Evolutionary conservation across 371 early-diverging fungal genomes (phyloP).

Genomic region (Batrachochytrium dendrobatidis): DNA sequence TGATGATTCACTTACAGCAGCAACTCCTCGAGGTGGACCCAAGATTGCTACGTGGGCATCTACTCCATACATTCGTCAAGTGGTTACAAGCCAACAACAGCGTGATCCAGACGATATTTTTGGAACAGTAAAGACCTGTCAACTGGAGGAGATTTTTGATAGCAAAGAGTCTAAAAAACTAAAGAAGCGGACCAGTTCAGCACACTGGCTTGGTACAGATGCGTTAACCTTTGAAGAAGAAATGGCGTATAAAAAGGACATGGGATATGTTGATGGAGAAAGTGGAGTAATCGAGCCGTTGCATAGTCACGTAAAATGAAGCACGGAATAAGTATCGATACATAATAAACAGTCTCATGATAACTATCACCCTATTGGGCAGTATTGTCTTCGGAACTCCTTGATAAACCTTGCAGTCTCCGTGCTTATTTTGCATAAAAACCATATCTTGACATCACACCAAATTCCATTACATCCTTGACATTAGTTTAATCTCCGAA

Average conservation of each 20-base stretch:
- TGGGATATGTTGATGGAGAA: slow-evolving; percentile 7
- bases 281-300: not conserved
- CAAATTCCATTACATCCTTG: no score
- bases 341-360: no score
- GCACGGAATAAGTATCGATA: no score
- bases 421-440: no score
- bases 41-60: slow-evolving; percentile 9
- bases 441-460: no score
- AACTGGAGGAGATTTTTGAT: slow-evolving; percentile 8
- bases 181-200: slow-evolving; percentile 2
- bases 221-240: slow-evolving; percentile 7
- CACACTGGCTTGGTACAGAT: slow-evolving; percentile 5
- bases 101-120: slow-evolving; percentile 13
- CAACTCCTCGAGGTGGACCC: not conserved
- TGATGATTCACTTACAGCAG: not conserved
- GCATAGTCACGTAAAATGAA: no score
- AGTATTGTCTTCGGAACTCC: no score
- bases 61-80: slow-evolving; percentile 9
- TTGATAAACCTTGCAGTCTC: no score
- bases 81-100: slow-evolving; percentile 6
- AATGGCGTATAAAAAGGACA: slow-evolving; percentile 11
- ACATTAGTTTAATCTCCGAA: no score
- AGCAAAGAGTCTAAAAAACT: not conserved
- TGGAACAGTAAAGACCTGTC: slow-evolving; percentile 6
- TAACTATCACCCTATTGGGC: no score